Evolutionary conservation across 2,329 filamentous ascomycete species (phyloP), one percentile per base, ranked within the genome.

Genomic region (Peltaster fructicola): DNA sequence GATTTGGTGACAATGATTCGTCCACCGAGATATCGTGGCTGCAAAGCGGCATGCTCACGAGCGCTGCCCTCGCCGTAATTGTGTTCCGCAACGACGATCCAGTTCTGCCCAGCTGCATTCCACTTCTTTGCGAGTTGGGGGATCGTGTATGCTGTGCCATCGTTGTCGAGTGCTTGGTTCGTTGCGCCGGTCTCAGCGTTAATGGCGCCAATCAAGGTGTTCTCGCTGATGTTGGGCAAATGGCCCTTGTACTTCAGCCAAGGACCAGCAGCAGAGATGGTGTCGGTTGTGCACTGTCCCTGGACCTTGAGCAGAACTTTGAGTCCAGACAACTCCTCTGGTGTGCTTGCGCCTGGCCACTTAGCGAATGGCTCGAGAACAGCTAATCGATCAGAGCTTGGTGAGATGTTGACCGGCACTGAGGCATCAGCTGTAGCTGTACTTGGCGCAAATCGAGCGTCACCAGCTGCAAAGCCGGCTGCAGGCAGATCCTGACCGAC

Each of bases 181-280:
- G 88, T 84, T 53, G 92, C 84, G 39, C 75, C 77, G 0, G 85
- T 98, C 34, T 79, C 80, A 20, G 78, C 82, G 53, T 93, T 93
- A 48, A 84, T 65, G 31, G 88, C 88, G 26, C 82, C 88, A 56
- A 93, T 93, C 37, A 98, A 70, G 3, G 88, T 98, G 66, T 98
- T 98, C 48, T 81, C 81, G 40, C 74, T 78, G 52, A 98, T 98
- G 62, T 98, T 98, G 51, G 88, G 81, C 34, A 98, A 69, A 54
- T 98, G 88, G 34, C 88, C 88, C 64, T 95, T 95, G 70, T 95
- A 98, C 57, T 95, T 95, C 39, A 98, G 69, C 85, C 85, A 95
- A 9, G 85, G 85, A 5, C 85, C 85, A 1, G 85, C 85, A 16
- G 85, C 85, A 17, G 84, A 95, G 54, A 98, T 98, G 41, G 88